Evolutionary conservation across 2,329 filamentous ascomycete genomes (phyloP).

Genomic region (Alternaria ventricosa): DNA sequence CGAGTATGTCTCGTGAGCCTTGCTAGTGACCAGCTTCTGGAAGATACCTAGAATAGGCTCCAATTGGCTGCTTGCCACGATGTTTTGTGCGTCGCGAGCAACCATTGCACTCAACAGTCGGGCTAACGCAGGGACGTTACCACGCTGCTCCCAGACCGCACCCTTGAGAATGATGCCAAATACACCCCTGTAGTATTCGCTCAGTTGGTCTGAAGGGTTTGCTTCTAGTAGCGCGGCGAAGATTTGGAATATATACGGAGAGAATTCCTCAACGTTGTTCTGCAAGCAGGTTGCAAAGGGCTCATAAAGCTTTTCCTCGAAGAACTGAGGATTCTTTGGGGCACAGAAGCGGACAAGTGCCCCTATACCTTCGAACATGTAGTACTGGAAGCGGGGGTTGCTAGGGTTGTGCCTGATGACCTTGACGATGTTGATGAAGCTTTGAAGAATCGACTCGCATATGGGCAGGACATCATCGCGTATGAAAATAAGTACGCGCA

Average conservation of each 20-base stretch:
- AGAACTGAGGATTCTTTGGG: conserved; percentile 70
- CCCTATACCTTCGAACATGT: conserved; percentile 93
- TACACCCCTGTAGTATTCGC: conserved; percentile 79
- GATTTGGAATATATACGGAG: conserved; percentile 95
- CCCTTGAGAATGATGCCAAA: conserved; percentile 80
- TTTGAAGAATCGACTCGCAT: conserved; percentile 78
- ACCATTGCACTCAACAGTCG: conserved; percentile 85
- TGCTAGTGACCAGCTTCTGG: conserved; percentile 82
- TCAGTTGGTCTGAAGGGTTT: conserved; percentile 78
- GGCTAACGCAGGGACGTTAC: conserved; percentile 90
- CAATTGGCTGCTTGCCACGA: conserved; percentile 79
- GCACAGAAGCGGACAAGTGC: conserved; percentile 82
- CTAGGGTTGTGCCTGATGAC: conserved; percentile 94
- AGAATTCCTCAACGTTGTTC: conserved; percentile 89
- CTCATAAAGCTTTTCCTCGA: conserved; percentile 82
- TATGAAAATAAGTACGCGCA: conserved; percentile 95
- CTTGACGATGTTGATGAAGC: conserved; percentile 86
- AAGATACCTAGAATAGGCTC: conserved; percentile 94
- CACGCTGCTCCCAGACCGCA: conserved; percentile 87
- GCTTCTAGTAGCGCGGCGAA: conserved; percentile 89
- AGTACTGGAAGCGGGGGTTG: conserved; percentile 98
- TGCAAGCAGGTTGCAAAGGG: conserved; percentile 82
- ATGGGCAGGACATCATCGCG: conserved; percentile 79
- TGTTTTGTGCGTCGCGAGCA: conserved; percentile 73
- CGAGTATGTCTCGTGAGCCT: conserved; percentile 82